phyloP scores from a whole-genome alignment of 805 yeast species.

The Candida silvicultrix region DNA sequence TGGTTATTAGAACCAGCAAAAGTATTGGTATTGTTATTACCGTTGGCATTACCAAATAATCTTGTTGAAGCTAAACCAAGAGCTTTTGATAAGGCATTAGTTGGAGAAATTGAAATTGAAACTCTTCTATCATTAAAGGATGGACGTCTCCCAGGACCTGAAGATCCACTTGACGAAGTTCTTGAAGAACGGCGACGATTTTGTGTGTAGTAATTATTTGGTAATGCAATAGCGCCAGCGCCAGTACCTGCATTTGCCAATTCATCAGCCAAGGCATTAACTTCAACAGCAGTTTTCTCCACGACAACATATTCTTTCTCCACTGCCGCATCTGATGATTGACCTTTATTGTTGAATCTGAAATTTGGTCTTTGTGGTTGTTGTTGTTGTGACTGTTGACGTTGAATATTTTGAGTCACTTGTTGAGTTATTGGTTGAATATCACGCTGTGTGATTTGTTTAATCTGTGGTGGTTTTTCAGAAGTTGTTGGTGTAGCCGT shows the following conservation, averaged over 20 bases:
- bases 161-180: slow-evolving; percentile 39
- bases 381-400: slow-evolving; percentile 5
- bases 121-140: slow-evolving; percentile 58
- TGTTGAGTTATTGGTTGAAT: slow-evolving; percentile 17
- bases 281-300: slow-evolving; percentile 92
- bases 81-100: slow-evolving; percentile 85
- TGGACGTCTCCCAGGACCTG: slow-evolving; percentile 42
- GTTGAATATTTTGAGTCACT: slow-evolving; percentile 3
- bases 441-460: slow-evolving; percentile 19
- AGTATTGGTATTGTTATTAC: slow-evolving; percentile 7
- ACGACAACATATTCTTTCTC: slow-evolving; percentile 92
- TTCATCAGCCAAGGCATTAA: slow-evolving; percentile 93
- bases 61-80: slow-evolving; percentile 83
- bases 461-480: slow-evolving; percentile 3
- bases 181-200: slow-evolving; percentile 33
- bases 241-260: slow-evolving; percentile 57
- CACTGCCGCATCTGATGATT: slow-evolving; percentile 41
- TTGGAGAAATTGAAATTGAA: slow-evolving; percentile 66
- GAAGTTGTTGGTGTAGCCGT: neutral
- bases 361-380: slow-evolving; percentile 4
- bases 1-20: neutral
- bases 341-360: slow-evolving; percentile 12
- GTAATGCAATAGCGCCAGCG: slow-evolving; percentile 38
- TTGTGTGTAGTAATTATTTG: slow-evolving; percentile 12
- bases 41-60: slow-evolving; percentile 53